Evolutionary conservation across 768 basidiomycete genomes (phyloP).

Genomic region (Strobilomyces dryophilus): DNA sequence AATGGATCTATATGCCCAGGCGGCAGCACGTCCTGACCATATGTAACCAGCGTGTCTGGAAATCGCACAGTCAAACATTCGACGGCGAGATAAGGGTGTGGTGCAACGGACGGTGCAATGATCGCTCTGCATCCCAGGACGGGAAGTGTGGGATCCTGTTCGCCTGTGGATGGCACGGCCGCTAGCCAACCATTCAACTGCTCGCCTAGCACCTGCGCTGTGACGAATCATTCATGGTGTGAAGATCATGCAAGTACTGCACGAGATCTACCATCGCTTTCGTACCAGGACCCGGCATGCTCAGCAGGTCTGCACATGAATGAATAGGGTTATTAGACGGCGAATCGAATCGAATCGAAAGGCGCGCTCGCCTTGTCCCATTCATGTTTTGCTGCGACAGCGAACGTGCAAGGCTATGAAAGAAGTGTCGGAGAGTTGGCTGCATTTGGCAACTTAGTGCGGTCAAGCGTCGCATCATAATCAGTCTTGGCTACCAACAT

Average conservation of each 20-base stretch:
- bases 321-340: neutral
- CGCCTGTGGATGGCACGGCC: conserved; percentile 45
- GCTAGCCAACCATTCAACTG: conserved; percentile 66
- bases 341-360: neutral
- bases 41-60: conserved; percentile 91
- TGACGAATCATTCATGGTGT: conserved; percentile 10
- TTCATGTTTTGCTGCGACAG: conserved; percentile 20
- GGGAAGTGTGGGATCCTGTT: conserved; percentile 57
- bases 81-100: neutral
- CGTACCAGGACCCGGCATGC: conserved; percentile 93
- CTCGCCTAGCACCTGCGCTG: conserved; percentile 53
- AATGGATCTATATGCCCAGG: conserved; percentile 93
- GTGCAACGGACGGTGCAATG: conserved; percentile 80
- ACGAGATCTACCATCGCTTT: conserved; percentile 49
- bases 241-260: conserved; percentile 12
- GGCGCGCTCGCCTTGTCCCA: conserved; percentile 24
- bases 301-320: conserved; percentile 50
- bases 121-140: conserved; percentile 76
- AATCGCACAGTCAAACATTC: conserved; percentile 7
- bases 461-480: conserved; percentile 14
- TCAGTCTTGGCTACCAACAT: conserved; percentile 48
- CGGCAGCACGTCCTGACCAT: conserved; percentile 91
- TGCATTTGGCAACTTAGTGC: conserved; percentile 24
- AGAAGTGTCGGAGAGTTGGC: conserved; percentile 15
- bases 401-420: conserved; percentile 12